Evolutionary conservation across 2,329 filamentous ascomycete genomes (phyloP), one percentile per base, ranked within the genome.

Genomic region (Aureobasidium sp.): DNA sequence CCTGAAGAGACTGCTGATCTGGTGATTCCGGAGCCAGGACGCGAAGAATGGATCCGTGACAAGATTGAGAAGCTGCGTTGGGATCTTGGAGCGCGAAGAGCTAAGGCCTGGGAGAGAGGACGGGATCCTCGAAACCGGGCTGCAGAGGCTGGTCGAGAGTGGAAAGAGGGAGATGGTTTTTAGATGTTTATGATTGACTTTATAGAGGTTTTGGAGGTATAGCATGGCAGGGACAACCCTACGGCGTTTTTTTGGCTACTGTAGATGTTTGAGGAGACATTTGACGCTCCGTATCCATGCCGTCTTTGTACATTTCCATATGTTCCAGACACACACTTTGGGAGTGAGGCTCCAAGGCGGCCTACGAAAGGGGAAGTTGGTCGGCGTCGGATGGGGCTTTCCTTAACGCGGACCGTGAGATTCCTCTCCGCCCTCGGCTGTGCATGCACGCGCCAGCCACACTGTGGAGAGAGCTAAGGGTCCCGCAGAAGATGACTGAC

Each of bases 121-220:
- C 74, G 74, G 40, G 75, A 83, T 66, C 79, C 81, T 0, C 71
- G 66, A 63, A 73, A 77, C 57, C 71, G 83, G 60, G 83, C 82
- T 1, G 60, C 71, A 63, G 81, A 83, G 65, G 75, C 74, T 9
- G 81, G 81, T 37, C 75, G 81, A 57, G 70, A 72, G 46, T 84
- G 80, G 81, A 77, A 77, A 38, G 78, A 81, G 45, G 81, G 79
- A 0, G 80, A 83, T 68, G 79, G 79, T 2, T 83, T 78, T 66
- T 83, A 69, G 75, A 45, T 3, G 31, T 23, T 42, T 17, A 43
- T 43, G 51, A 55, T 2, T 11, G 21, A n/a, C 6, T 11, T 23
- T 31, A 15, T 37, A 9, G 8, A 13, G 13, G 1, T 42, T 53
- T 9, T 42, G 25, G 51, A 43, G 38, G 51, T 9, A 55, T 55